Base-by-base conservation (phyloP, 78 protist species). In the Blattamonas nauphoetae region DNA sequence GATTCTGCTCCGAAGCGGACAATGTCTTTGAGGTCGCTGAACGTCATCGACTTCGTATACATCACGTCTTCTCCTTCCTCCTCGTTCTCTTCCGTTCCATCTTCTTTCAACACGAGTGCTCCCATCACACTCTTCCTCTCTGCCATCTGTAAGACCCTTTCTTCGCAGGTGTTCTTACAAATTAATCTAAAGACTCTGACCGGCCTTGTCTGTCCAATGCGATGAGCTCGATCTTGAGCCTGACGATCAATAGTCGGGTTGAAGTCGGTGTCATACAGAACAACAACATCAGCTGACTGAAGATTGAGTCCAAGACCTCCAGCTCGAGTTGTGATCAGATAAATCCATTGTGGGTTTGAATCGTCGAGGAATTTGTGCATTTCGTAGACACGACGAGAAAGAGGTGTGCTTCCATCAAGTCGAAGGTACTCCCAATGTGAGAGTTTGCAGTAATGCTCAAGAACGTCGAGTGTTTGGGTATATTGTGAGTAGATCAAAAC, bases 131-230 rank as follows among this genome's bases (percentile, higher is more conserved):
- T 55, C 90, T 96, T 96, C 44, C 85, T 71, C 36, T 85, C 87
- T 21, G 98, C 98, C 32, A 92, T 64, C 38, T 93, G 96, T 11
- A 96, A 71, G 33, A 96, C 91, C 43, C 90, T n/a, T 78, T 95
- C 96, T 45, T 97, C 99, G 11, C 94, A 81, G 6, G 95, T 44
- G 45, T 78, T 87, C 0, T 84, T 80, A 3, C 95, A 86, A 77
- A 97, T 71, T 32, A 98, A 79, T 55, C 99, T 94, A 88, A 92
- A 96, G 5, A 97, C 97, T 0, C 88, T 92, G 63, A 97, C 98
- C 46, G 93, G 91, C 63, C 90, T 90, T 85, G 88, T 96, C 92
- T 98, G 99, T 21, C 99, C 99, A 79, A 96, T 93, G 42, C 99
- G 93, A 85, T 98, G 99, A 29, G 97, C 95, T 6, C 98, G 91